These are phyloP conservation scores for Chlamydomonas eustigma DNA, from an alignment of 139 green algal genomes.

Conservation along the genomic window DNA sequence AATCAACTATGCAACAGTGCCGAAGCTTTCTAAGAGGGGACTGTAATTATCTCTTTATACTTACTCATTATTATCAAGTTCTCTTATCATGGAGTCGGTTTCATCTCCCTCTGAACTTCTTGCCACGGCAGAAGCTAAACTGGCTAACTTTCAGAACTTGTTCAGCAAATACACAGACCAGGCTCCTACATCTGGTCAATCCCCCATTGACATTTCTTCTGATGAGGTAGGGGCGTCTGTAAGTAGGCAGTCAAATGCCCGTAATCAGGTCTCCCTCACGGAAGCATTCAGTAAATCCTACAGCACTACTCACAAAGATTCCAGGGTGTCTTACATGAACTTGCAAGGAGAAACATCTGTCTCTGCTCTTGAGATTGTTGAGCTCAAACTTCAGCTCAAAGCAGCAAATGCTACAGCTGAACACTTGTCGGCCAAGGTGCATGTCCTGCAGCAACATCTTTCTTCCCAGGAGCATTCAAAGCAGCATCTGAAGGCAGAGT, in stretches of 20 bases:
- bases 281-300: too few species aligned
- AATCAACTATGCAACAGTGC: too few species aligned
- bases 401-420: background rate
- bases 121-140: background rate
- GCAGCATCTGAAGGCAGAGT: slow-evolving; percentile 5
- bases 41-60: too few species aligned
- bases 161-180: background rate
- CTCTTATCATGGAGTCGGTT: background rate
- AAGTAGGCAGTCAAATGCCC: background rate
- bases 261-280: background rate
- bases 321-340: too few species aligned
- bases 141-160: background rate
- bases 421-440: slow-evolving; percentile 1
- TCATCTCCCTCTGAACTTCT: background rate
- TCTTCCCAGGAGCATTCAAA: background rate
- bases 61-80: too few species aligned
- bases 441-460: slow-evolving; percentile 1
- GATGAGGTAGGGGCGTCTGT: background rate
- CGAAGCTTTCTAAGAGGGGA: too few species aligned
- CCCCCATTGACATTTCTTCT: background rate
- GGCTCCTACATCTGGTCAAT: background rate
- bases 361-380: background rate
- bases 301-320: too few species aligned
- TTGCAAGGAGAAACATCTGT: background rate
- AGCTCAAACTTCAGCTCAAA: background rate